Evolutionary conservation across 352 stramenopile species (phyloP), one percentile per base, ranked within the genome.

Genomic region (Phytophthora podocarpi): DNA sequence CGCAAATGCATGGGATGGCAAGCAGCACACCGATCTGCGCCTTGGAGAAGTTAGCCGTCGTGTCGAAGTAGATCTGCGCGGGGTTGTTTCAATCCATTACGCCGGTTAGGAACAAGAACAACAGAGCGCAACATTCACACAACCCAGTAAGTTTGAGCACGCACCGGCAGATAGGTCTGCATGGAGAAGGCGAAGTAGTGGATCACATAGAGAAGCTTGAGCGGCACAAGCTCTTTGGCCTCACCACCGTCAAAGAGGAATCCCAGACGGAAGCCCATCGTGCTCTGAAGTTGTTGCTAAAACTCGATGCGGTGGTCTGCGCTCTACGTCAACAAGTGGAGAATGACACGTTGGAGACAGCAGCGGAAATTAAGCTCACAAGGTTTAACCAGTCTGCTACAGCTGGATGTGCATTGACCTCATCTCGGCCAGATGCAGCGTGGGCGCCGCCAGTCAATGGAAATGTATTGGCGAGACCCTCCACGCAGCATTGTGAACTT

Each of bases 181-280:
- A 78, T 84, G 34, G 78, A 88, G 66, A 88, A 90, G 9, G 78
- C 80, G 20, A 77, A 80, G 47, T 82, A 84, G 55, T 85, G 72
- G 56, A 90, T 77, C 36, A 86, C 56, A 46, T 88, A 90, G 32
- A 88, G 72, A 43, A 90, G 47, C 65, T 90, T 90, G 67, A 90
- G 80, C 39, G 80, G 74, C 41, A 90, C 62, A 59, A 90, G 78
- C 52, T 70, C 62, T 64, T 74, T 78, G 24, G 76, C 53, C 63
- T 90, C 80, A 35, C 78, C 80, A 43, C 78, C 80, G 16, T 87
- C 74, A 45, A 90, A 53, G 50, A 87, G 27, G 63, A 90, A 90
- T 10, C 57, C 52, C 7, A 52, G 41, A 27, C 62, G 67, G 30
- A 72, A 70, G 1, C 67, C 67, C 67, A 75, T 75, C 23, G 35